Evolutionary conservation across 2,329 filamentous ascomycete genomes (phyloP).

Genomic region (Sporothrix variecibatus): DNA sequence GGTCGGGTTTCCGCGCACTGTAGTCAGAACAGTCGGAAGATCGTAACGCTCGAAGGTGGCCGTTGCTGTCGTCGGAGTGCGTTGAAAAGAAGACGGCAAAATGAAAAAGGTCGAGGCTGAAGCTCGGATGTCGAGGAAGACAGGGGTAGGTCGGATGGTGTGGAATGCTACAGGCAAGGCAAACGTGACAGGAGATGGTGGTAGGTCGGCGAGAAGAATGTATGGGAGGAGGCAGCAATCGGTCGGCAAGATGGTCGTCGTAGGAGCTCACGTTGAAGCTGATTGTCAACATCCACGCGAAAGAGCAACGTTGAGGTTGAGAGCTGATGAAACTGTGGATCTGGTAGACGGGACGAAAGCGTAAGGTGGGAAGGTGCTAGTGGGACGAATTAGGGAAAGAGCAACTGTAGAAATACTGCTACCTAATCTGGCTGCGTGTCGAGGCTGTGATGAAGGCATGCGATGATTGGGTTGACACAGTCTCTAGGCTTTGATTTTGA

Average conservation of each 20-base stretch:
- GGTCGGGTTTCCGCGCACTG: neutral
- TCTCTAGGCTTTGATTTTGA: neutral
- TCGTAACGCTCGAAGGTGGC: neutral
- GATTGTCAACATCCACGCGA: neutral
- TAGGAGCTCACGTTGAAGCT: neutral
- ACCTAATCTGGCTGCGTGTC: constrained; percentile 16
- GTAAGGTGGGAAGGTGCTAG: constrained; percentile 8
- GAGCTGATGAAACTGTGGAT: constrained; percentile 13
- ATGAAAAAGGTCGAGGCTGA: neutral
- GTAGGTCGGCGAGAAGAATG: neutral
- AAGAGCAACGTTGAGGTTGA: neutral
- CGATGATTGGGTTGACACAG: neutral
- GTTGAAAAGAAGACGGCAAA: neutral
- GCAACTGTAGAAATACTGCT: constrained; percentile 9
- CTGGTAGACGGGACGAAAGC: constrained; percentile 10
- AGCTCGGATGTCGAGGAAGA: neutral
- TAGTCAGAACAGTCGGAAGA: neutral
- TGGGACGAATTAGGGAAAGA: constrained; percentile 14
- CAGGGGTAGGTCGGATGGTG: constrained; percentile 4
- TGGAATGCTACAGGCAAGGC: neutral
- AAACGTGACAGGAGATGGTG: neutral
- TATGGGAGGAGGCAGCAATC: too few relatives aligned
- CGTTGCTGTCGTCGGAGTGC: neutral
- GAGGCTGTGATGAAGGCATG: neutral
- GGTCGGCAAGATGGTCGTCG: neutral